These are phyloP conservation scores for Sporothrix pseudoabietina DNA, from an alignment of 2,329 filamentous ascomycete species.

Conservation along the genomic window DNA sequence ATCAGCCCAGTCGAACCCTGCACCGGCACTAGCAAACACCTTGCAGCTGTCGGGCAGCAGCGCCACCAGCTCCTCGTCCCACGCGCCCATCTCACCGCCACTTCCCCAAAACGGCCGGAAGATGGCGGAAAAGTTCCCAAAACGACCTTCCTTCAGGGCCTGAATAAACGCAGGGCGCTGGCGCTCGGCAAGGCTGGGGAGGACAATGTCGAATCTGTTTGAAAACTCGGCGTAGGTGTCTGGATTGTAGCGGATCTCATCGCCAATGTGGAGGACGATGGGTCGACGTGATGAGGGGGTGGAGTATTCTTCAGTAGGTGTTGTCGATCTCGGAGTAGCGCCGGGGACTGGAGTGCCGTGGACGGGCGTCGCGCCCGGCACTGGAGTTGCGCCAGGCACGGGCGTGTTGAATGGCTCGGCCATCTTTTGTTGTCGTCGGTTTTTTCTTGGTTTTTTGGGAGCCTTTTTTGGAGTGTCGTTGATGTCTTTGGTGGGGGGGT, in stretches of 20 bases:
- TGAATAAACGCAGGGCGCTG: slow-evolving; percentile 52
- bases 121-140: slow-evolving; percentile 57
- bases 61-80: slow-evolving; percentile 37
- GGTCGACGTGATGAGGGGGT: background rate
- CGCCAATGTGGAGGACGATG: slow-evolving; percentile 72
- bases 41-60: slow-evolving; percentile 58
- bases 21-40: slow-evolving; percentile 66
- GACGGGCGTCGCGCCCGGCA: slow-evolving; percentile 38
- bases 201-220: slow-evolving; percentile 52
- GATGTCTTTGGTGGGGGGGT: background rate
- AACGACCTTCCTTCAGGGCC: slow-evolving; percentile 54
- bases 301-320: slow-evolving; percentile 32
- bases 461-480: too few species aligned
- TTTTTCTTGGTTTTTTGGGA: background rate
- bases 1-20: slow-evolving; percentile 68
- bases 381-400: slow-evolving; percentile 37
- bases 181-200: slow-evolving; percentile 50
- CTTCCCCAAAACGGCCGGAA: slow-evolving; percentile 36
- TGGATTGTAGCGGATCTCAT: slow-evolving; percentile 57
- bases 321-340: slow-evolving; percentile 39
- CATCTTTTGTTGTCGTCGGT: slow-evolving; percentile 33
- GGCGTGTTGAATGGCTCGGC: slow-evolving; percentile 42
- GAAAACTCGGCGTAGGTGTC: slow-evolving; percentile 50
- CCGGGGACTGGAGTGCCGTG: slow-evolving; percentile 38
- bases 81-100: slow-evolving; percentile 37